phyloP scores from a whole-genome alignment of 371 early-diverging fungal species.

The Mortierella sp. region DNA sequence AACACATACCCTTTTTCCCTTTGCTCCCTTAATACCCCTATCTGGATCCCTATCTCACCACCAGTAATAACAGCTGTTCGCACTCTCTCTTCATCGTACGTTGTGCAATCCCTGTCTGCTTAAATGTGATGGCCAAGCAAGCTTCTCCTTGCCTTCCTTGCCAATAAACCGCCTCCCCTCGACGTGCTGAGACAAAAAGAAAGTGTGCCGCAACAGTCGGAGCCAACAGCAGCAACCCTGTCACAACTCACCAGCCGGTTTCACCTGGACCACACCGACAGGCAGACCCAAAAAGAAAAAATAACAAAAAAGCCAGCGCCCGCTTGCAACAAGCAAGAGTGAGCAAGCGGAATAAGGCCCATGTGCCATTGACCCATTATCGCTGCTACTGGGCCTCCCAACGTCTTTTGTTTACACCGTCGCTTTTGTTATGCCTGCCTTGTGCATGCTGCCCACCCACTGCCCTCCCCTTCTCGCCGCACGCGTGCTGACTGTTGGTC shows the following conservation, averaged over 20 bases:
- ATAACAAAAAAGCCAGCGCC: not conserved
- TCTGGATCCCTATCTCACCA: no score
- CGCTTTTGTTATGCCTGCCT: not conserved
- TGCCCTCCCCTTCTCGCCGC: not conserved
- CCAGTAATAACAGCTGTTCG: no score
- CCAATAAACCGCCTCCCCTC: not conserved
- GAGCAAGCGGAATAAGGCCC: not conserved
- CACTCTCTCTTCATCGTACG: no score
- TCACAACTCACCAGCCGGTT: not conserved
- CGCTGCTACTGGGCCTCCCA: no score
- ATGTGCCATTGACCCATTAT: no score
- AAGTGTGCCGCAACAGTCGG: not conserved
- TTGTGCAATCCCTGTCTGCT: no score
- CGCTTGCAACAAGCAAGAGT: not conserved
- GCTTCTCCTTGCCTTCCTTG: not conserved
- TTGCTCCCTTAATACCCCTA: not conserved
- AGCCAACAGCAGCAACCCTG: not conserved
- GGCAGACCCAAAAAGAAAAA: not conserved
- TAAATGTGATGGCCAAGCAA: no score
- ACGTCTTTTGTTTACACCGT: not conserved
- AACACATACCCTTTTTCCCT: not conserved
- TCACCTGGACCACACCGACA: not conserved
- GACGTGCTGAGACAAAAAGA: not conserved
- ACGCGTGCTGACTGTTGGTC: not conserved
- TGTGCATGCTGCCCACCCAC: not conserved